Evolutionary conservation across 345 rosid genomes (phyloP).

Genomic region (Abelmoschus esculentus): DNA sequence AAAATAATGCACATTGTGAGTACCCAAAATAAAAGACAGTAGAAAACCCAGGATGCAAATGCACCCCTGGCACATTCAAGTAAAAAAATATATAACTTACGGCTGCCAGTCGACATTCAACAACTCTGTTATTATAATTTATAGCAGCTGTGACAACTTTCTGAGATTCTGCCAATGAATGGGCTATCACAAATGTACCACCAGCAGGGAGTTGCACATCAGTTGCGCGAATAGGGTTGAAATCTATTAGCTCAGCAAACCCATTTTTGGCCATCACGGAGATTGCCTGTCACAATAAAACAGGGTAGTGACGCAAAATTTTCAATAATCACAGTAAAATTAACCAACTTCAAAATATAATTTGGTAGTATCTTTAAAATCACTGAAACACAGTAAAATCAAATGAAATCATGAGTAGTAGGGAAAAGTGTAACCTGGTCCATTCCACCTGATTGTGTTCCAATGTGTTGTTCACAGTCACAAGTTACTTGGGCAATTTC

Average conservation of each 20-base stretch:
- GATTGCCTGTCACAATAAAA: constrained; percentile 58
- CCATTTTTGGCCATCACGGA: constrained; percentile 93
- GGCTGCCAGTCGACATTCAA: constrained; percentile 88
- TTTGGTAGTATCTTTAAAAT: no score
- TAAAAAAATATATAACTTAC: constrained; percentile 35
- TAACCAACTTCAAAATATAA: no score
- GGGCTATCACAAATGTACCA: constrained; percentile 86
- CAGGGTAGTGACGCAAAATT: neutral
- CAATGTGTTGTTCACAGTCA: constrained; percentile 89
- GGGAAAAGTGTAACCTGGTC: constrained; percentile 59
- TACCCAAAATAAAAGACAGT: no score
- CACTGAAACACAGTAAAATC: neutral
- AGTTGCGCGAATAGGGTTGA: constrained; percentile 92
- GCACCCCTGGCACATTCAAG: no score
- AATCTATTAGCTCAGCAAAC: constrained; percentile 99
- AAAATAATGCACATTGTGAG: no score
- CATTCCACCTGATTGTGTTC: constrained; percentile 99
- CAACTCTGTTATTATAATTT: constrained; percentile 94
- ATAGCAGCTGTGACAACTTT: constrained; percentile 96
- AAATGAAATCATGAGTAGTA: neutral
- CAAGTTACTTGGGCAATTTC: constrained; percentile 94
- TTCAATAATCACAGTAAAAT: neutral
- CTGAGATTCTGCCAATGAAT: constrained; percentile 91
- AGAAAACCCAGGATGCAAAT: no score
- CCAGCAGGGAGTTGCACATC: constrained; percentile 94